Percentiles rank a stretch among this genome's conserved stretches.
phyloP scores from a whole-genome alignment of 306 rosid genomes.

The Lupinus albus region DNA sequence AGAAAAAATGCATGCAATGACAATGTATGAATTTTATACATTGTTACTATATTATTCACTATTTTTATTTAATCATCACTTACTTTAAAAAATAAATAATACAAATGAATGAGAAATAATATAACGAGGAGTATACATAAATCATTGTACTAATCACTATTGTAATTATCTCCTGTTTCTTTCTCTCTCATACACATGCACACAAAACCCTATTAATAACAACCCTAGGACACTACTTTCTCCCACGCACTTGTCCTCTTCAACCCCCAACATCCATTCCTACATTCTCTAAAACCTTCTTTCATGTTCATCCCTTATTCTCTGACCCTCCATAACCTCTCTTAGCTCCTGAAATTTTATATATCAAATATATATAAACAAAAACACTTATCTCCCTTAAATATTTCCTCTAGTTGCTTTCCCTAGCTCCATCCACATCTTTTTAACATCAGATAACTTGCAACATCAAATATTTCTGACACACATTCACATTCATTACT shows the following conservation, averaged over 20 bases:
- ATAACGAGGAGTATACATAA: too few relatives aligned
- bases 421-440: background rate
- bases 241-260: conserved; percentile 74
- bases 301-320: conserved; percentile 34
- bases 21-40: too few relatives aligned
- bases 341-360: background rate
- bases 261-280: conserved; percentile 41
- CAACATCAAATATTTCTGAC: conserved; percentile 43
- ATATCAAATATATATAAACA: background rate
- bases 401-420: background rate
- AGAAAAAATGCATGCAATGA: too few relatives aligned
- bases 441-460: background rate
- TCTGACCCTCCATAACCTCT: conserved; percentile 28
- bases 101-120: too few relatives aligned
- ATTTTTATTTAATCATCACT: too few relatives aligned
- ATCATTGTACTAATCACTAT: too few relatives aligned
- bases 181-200: background rate
- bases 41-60: too few relatives aligned
- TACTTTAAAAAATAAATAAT: too few relatives aligned
- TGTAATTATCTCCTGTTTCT: too few relatives aligned
- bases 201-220: conserved; percentile 55
- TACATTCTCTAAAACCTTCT: conserved; percentile 24
- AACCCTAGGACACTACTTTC: conserved; percentile 63
- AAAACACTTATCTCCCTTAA: background rate
- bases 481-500: background rate